Percentiles rank a stretch among this genome's conserved stretches.
phyloP scores from a whole-genome alignment of 129 eudicot species.

The Tagetes patula region DNA sequence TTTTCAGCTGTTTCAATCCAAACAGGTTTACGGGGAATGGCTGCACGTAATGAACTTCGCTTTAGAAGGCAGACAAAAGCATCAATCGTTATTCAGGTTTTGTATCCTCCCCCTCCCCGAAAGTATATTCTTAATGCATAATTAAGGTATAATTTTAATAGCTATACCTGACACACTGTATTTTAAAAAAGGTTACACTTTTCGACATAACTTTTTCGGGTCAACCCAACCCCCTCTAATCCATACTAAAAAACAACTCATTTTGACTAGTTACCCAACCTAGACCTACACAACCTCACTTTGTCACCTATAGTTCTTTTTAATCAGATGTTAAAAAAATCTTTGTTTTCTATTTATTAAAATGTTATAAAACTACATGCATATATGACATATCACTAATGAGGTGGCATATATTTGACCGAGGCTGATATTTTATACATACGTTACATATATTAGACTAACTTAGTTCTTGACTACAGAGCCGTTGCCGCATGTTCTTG shows the following conservation, averaged over 20 bases:
- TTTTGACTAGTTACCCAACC: neutral
- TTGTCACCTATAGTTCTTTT: neutral
- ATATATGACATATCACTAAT: neutral
- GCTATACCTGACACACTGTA: neutral
- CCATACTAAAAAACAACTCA: neutral
- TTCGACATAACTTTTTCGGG: neutral
- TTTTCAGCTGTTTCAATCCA: slow-evolving; percentile 76
- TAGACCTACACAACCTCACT: neutral
- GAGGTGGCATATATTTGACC: slow-evolving; percentile 19
- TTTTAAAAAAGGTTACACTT: neutral
- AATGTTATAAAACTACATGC: neutral
- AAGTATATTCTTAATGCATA: neutral
- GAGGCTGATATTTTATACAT: slow-evolving; percentile 6
- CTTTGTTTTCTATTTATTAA: slow-evolving; percentile 1
- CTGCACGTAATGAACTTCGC: slow-evolving; percentile 39
- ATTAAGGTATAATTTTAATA: neutral
- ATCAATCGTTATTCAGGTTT: slow-evolving; percentile 86
- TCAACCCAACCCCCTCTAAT: neutral
- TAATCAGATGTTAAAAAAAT: neutral
- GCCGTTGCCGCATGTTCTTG: slow-evolving; percentile 74
- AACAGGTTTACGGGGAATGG: slow-evolving; percentile 89
- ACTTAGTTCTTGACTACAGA: slow-evolving; percentile 43
- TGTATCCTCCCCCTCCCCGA: neutral
- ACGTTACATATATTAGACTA: neutral
- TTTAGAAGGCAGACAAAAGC: slow-evolving; percentile 82